These are phyloP conservation scores for Peronospora tabacina DNA, from an alignment of 352 stramenopile genomes.

Conservation along the genomic window DNA sequence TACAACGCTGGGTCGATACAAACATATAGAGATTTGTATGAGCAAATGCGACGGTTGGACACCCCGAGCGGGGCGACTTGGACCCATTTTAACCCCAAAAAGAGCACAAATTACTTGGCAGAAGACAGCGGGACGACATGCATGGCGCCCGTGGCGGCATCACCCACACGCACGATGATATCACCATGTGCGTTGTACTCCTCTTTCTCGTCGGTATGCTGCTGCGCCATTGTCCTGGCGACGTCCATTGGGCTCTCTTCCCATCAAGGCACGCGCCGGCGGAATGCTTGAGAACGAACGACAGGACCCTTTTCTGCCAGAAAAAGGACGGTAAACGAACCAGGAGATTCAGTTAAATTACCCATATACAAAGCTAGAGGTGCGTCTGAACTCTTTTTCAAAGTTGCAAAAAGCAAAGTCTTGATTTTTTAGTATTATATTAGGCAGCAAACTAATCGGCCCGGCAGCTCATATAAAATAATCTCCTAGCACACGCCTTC, in stretches of 20 bases:
- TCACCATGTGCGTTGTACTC: slow-evolving; percentile 17
- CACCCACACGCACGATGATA: slow-evolving; percentile 38
- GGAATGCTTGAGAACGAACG: slow-evolving; percentile 19
- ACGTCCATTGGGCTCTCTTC: slow-evolving; percentile 26
- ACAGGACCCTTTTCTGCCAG: background rate
- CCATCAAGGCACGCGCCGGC: slow-evolving; percentile 28
- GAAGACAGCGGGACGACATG: slow-evolving; percentile 34
- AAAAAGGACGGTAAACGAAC: slow-evolving; percentile 7
- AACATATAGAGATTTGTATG: slow-evolving; percentile 8
- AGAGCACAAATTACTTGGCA: slow-evolving; percentile 38
- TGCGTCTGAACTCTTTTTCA: background rate
- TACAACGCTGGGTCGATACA: slow-evolving; percentile 32
- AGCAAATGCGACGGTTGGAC: slow-evolving; percentile 5
- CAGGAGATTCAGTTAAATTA: background rate
- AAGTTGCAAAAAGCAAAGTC: background rate
- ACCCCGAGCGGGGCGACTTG: background rate
- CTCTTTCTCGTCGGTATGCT: slow-evolving; percentile 20
- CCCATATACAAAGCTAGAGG: background rate
- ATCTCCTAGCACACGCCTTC: slow-evolving; percentile 72
- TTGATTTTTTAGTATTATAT: too few relatives aligned
- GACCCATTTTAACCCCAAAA: slow-evolving; percentile 11
- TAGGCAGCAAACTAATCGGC: background rate
- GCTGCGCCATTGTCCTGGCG: slow-evolving; percentile 17
- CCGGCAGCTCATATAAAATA: slow-evolving; percentile 27
- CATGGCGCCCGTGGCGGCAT: slow-evolving; percentile 36